Evolutionary conservation across 2,329 filamentous ascomycete genomes (phyloP).

Genomic region (Penicillium sp.): DNA sequence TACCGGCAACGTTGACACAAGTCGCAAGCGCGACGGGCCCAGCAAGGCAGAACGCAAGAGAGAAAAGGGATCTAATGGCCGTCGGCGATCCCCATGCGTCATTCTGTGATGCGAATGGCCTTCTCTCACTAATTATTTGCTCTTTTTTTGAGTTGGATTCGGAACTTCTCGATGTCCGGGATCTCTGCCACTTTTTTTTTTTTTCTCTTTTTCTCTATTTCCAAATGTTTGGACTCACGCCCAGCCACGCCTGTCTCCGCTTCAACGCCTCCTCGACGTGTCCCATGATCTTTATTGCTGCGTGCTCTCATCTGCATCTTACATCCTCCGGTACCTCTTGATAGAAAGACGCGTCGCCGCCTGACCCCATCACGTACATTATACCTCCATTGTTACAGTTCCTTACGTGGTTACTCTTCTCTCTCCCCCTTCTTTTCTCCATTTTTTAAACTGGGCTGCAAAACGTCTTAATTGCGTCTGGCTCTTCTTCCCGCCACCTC

Average conservation of each 20-base stretch:
- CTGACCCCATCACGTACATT: constrained; percentile 10
- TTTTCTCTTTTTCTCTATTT: constrained; percentile 1
- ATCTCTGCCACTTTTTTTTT: background rate
- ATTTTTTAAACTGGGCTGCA: background rate
- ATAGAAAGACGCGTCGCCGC: constrained; percentile 19
- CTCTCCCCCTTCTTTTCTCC: constrained; percentile 4
- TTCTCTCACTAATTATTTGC: constrained; percentile 4
- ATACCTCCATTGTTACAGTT: constrained; percentile 16
- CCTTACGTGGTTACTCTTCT: constrained; percentile 13
- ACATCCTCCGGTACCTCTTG: constrained; percentile 24
- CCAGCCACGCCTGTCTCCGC: constrained; percentile 17
- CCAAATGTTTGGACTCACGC: constrained; percentile 12
- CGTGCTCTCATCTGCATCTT: constrained; percentile 15
- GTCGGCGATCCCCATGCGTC: constrained; percentile 33
- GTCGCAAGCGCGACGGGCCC: constrained; percentile 32
- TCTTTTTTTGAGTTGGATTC: background rate
- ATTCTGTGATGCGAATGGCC: constrained; percentile 27
- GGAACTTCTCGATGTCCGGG: too few relatives aligned
- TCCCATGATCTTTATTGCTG: constrained; percentile 11
- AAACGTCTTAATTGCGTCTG: too few relatives aligned
- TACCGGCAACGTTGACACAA: constrained; percentile 24
- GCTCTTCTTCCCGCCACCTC: too few relatives aligned
- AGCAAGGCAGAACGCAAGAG: constrained; percentile 32
- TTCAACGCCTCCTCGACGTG: constrained; percentile 24
- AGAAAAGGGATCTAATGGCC: constrained; percentile 27